phyloP scores from a whole-genome alignment of 2,329 filamentous ascomycete species.

The Fonsecaea pugnacius region DNA sequence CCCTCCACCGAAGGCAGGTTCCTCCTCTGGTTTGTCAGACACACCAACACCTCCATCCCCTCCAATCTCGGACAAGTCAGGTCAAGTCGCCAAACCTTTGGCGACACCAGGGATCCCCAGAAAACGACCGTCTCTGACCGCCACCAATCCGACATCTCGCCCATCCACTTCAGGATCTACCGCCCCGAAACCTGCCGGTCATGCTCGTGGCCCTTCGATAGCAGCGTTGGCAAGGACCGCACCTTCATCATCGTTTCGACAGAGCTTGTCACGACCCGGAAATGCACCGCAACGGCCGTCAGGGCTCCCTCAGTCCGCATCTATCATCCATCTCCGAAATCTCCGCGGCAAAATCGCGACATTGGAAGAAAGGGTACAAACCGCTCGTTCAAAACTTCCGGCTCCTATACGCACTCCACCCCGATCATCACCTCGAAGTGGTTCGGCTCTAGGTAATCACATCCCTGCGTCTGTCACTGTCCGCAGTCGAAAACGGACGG shows the following conservation, averaged over 20 bases:
- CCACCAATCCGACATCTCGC: constrained; percentile 57
- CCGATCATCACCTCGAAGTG: constrained; percentile 72
- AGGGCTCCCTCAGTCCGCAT: constrained; percentile 66
- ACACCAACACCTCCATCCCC: constrained; percentile 87
- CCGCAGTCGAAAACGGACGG: constrained; percentile 70
- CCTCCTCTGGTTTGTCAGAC: constrained; percentile 64
- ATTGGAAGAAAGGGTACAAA: constrained; percentile 90
- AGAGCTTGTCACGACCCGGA: constrained; percentile 40
- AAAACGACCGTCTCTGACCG: constrained; percentile 51
- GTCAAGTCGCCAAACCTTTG: constrained; percentile 53
- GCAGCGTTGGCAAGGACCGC: constrained; percentile 54
- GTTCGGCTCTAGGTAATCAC: constrained; percentile 53
- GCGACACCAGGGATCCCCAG: constrained; percentile 56
- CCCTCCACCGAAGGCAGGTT: constrained; percentile 73
- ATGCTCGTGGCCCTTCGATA: constrained; percentile 64
- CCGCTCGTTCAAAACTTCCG: constrained; percentile 86
- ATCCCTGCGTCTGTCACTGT: constrained; percentile 63
- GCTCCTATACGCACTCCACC: constrained; percentile 79
- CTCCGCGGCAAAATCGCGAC: constrained; percentile 97
- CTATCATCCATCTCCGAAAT: constrained; percentile 87
- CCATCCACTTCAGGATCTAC: constrained; percentile 49
- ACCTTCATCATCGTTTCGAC: constrained; percentile 49
- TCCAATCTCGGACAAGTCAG: constrained; percentile 84
- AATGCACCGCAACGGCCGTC: constrained; percentile 35
- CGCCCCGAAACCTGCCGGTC: constrained; percentile 47